Percentiles rank a stretch among this genome's conserved stretches.
Evolutionary conservation across 2,329 filamentous ascomycete genomes (phyloP).

Genomic region (Phialophora chinensis): DNA sequence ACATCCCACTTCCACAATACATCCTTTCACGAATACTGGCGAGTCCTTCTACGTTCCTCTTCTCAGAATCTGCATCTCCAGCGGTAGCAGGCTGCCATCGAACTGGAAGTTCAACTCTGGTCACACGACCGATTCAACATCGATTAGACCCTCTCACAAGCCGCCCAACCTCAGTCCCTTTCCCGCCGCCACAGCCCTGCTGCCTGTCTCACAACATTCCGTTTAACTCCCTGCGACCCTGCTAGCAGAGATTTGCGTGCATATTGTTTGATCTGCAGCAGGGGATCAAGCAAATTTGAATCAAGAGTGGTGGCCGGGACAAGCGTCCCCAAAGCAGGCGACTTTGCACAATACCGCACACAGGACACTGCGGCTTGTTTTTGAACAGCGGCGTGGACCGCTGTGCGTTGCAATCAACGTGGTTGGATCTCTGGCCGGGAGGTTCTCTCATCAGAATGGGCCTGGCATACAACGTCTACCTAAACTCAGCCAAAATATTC

Average conservation of each 20-base stretch:
- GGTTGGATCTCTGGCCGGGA: neutral
- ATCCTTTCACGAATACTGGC: neutral
- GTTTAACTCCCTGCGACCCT: neutral
- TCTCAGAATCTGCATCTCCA: neutral
- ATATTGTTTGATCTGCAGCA: neutral
- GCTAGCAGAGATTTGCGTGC: neutral
- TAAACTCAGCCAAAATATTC: slow-evolving; percentile 84
- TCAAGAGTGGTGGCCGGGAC: neutral
- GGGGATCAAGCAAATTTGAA: neutral
- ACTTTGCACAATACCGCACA: neutral
- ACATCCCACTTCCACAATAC: neutral
- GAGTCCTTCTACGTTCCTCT: neutral
- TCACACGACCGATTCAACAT: slow-evolving; percentile 3
- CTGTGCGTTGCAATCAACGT: neutral
- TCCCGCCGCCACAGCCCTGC: neutral
- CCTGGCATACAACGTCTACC: slow-evolving; percentile 88
- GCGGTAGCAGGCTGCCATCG: neutral
- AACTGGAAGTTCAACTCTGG: neutral
- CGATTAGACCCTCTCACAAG: neutral
- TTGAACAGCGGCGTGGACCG: neutral
- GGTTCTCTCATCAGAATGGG: slow-evolving; percentile 65
- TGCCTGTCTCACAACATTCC: neutral
- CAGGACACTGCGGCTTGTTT: neutral
- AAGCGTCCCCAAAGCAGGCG: neutral
- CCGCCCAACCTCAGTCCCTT: neutral